Percentiles rank a stretch among this genome's conserved stretches.
Conservation (phyloP, 805 yeast species). For the Starmerella sp. region DNA sequence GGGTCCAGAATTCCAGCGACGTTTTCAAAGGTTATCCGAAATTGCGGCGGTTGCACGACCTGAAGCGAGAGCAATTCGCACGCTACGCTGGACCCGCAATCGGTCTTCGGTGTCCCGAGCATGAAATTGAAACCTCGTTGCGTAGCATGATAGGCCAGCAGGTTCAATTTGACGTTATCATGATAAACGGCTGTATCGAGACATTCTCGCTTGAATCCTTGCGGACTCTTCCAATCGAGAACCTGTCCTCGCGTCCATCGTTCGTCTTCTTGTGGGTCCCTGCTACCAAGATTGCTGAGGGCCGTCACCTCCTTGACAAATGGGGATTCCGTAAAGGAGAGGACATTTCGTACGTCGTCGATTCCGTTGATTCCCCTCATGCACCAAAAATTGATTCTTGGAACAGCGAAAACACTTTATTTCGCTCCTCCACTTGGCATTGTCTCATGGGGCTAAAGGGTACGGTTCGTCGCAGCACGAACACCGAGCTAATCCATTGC, state of each 20-base stretch:
- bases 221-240: conserved; percentile 56
- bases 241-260: conserved; percentile 73
- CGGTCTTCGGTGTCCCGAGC: conserved; percentile 47
- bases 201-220: conserved; percentile 41
- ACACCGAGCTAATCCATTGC: conserved; percentile 77
- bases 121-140: conserved; percentile 46
- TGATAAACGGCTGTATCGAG: conserved; percentile 76
- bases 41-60: conserved; percentile 51
- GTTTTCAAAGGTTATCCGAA: conserved; percentile 82
- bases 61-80: conserved; percentile 50
- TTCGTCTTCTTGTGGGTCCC: conserved; percentile 82
- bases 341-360: conserved; percentile 72
- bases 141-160: conserved; percentile 49
- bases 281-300: conserved; percentile 50
- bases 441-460: conserved; percentile 98
- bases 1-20: conserved; percentile 51
- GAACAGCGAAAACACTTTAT: conserved; percentile 36
- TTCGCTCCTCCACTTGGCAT: conserved; percentile 71
- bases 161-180: conserved; percentile 72
- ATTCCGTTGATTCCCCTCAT: conserved; percentile 51
- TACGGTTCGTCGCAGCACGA: conserved; percentile 76
- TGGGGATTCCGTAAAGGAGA: conserved; percentile 78
- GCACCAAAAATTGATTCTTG: conserved; percentile 38
- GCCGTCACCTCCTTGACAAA: conserved; percentile 38
- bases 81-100: conserved; percentile 49